Conservation (phyloP, 345 rosid species). For the Rubroshorea leprosula region DNA sequence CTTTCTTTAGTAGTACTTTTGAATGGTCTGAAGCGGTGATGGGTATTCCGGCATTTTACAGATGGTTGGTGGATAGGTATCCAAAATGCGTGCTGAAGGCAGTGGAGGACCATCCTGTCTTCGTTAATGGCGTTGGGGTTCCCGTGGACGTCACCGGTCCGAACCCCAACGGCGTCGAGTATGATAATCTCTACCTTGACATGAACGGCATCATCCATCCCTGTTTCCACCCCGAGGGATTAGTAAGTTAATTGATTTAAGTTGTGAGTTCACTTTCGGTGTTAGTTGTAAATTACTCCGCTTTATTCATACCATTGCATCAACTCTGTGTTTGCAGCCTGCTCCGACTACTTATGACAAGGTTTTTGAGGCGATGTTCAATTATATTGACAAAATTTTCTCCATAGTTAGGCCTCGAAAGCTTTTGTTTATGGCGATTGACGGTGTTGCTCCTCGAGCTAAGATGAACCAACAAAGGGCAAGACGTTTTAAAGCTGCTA, state of each 20-base stretch:
- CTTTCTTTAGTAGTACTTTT: no score
- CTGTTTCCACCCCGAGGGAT: slow-evolving; percentile 29
- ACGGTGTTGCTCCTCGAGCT: slow-evolving; percentile 35
- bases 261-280: no score
- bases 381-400: slow-evolving; percentile 26
- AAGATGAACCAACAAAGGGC: slow-evolving; percentile 34
- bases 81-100: slow-evolving; percentile 62
- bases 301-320: no score
- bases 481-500: slow-evolving; percentile 31
- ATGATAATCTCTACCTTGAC: slow-evolving; percentile 32
- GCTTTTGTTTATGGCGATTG: slow-evolving; percentile 26
- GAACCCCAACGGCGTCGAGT: slow-evolving; percentile 27
- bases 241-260: no score
- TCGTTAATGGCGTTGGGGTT: slow-evolving; percentile 47
- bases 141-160: slow-evolving; percentile 6
- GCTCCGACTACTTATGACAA: slow-evolving; percentile 20
- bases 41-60: slow-evolving; percentile 92
- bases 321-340: slow-evolving; percentile 15
- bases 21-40: slow-evolving; percentile 19
- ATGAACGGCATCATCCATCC: slow-evolving; percentile 34
- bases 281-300: no score
- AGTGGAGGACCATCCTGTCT: slow-evolving; percentile 66
- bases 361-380: slow-evolving; percentile 19
- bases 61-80: slow-evolving; percentile 81
- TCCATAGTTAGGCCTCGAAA: slow-evolving; percentile 26